These are phyloP conservation scores for Penicillium polonicum DNA, from an alignment of 2,329 filamentous ascomycete genomes.

Conservation along the genomic window DNA sequence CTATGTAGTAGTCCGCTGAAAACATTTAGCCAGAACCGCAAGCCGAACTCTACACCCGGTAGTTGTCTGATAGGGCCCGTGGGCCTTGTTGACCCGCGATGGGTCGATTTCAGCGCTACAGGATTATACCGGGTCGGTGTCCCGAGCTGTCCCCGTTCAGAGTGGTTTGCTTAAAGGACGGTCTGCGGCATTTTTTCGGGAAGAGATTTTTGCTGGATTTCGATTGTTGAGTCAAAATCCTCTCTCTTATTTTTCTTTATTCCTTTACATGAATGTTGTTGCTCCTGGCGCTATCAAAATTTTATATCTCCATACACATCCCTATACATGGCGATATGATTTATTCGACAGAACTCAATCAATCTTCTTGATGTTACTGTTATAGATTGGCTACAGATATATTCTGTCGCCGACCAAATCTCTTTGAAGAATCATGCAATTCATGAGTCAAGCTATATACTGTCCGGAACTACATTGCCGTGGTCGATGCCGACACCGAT, in stretches of 20 bases:
- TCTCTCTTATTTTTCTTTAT: not conserved
- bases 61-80: not conserved
- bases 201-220: not conserved
- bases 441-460: constrained; percentile 9
- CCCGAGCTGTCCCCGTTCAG: constrained; percentile 13
- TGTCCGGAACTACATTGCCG: not conserved
- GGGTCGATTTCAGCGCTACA: constrained; percentile 5
- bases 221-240: not conserved
- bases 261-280: not conserved
- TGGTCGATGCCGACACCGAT: not conserved
- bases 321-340: too few relatives aligned
- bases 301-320: not conserved
- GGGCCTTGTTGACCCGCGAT: not conserved
- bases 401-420: not conserved
- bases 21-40: not conserved
- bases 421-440: not conserved
- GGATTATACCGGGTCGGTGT: constrained; percentile 12
- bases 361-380: not conserved
- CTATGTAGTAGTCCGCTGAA: not conserved
- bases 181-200: constrained; percentile 9
- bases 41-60: not conserved
- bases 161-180: constrained; percentile 2
- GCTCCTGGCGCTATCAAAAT: not conserved
- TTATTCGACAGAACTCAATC: not conserved
- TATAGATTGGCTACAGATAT: not conserved